Evolutionary conservation across 768 basidiomycete species (phyloP), one percentile per base, ranked within the genome.

Genomic region (Boletus vinaceobasis): DNA sequence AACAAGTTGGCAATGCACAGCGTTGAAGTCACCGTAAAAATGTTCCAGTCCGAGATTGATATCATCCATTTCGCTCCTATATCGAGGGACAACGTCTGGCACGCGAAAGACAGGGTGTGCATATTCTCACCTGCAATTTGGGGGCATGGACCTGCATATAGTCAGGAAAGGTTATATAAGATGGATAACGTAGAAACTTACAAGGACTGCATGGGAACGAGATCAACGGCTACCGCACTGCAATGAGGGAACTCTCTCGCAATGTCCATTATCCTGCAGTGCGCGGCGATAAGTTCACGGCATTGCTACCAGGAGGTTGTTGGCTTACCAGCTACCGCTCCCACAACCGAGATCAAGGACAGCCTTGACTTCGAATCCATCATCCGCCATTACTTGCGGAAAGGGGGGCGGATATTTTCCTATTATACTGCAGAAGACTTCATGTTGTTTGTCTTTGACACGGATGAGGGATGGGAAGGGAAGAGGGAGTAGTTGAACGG

Each of bases 11-110:
- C 81, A 80, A 63, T 90, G 88, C 0, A 87, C 86, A 15, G 86
- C 85, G 62, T 91, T 79, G 71, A 90, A 91, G 55, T 85, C 79
- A 10, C 84, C 84, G 63, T 86, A 88, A 67, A 84, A 90, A 71
- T 92, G 90, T 60, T 90, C 87, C 23, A 92, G 73, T 3, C 90
- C 89, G 17, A 90, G 80, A 71, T 92, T 92, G 66, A 91, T 84
- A 66, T 92, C 90, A 65, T 91, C 90, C 8, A 90, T 80, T 68
- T 92, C 89, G 62, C 85, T 88, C 75, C 88, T 90, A 58, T 29
- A 63, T 48, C 48, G 29, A 55, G 48, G 47, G 21, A 48, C 27
- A 21, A 48, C 40, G 49, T 59, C 49, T 32, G 14, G 52, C 21
- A 47, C 48, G 38, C 50, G 39, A 33, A 55, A 35, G 49, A 38